Evolutionary conservation across 257 asterid species (phyloP).

Genomic region (Nyctanthes arbortristis): DNA sequence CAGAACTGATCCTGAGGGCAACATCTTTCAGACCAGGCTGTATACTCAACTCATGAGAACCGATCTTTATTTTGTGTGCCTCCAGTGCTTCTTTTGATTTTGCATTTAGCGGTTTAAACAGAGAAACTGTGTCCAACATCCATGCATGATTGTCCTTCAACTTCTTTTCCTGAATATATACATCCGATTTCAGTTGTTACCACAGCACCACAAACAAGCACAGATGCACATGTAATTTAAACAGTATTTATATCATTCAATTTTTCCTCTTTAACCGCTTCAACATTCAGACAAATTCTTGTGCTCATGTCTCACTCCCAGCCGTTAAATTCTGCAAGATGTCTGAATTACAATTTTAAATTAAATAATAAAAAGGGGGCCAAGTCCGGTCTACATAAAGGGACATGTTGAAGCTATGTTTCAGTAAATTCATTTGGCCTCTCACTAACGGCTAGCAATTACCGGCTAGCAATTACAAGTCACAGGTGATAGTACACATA

Average conservation of each 20-base stretch:
- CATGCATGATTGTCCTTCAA: conserved; percentile 74
- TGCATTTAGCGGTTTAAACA: conserved; percentile 66
- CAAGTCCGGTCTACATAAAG: no score
- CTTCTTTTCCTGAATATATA: conserved; percentile 57
- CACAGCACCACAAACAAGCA: neutral
- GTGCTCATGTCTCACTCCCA: neutral
- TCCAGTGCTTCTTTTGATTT: conserved; percentile 84
- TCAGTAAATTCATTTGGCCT: no score
- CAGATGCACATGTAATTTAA: neutral
- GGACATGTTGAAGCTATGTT: no score
- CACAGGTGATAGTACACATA: neutral
- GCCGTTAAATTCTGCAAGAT: no score
- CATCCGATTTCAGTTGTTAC: conserved; percentile 15
- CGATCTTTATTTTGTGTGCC: conserved; percentile 54
- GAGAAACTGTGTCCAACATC: conserved; percentile 56
- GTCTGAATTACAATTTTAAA: no score
- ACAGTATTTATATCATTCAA: no score
- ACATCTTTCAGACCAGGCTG: conserved; percentile 59
- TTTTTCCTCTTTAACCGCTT: neutral
- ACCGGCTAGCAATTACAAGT: no score
- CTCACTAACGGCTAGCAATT: no score
- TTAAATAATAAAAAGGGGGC: no score
- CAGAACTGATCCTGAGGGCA: conserved; percentile 65
- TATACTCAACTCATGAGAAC: conserved; percentile 54
- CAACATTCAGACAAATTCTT: neutral